Percentiles rank a stretch among this genome's conserved stretches.
phyloP scores from a whole-genome alignment of 768 basidiomycete genomes.

The Artomyces pyxidatus region DNA sequence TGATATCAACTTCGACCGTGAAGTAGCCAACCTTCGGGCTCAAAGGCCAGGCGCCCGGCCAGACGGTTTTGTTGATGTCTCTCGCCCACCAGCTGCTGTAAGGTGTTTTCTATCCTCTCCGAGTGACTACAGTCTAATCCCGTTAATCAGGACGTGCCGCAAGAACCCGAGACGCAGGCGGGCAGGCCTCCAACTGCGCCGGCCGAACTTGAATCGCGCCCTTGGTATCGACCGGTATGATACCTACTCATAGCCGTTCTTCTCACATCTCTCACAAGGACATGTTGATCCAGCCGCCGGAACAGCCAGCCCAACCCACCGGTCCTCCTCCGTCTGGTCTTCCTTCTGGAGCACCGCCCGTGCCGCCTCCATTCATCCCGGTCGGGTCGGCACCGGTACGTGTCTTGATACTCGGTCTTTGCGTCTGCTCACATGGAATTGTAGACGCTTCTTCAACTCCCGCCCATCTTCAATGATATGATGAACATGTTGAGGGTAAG shows the following conservation, averaged over 20 bases:
- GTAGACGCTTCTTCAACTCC: constrained; percentile 55
- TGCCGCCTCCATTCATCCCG: constrained; percentile 13
- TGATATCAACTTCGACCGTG: background rate
- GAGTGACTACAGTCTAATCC: no score
- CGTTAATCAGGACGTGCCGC: background rate
- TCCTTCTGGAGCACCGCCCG: background rate
- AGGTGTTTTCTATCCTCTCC: no score
- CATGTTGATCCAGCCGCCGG: no score
- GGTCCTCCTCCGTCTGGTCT: background rate
- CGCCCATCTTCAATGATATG: constrained; percentile 56
- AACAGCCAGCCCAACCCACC: no score
- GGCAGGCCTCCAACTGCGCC: background rate
- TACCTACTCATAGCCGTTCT: no score
- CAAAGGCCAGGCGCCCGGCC: background rate
- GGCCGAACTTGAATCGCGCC: background rate
- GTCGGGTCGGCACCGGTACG: constrained; percentile 42
- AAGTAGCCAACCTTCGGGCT: background rate
- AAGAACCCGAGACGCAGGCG: background rate
- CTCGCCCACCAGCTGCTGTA: background rate
- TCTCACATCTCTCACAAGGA: no score
- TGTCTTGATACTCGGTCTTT: constrained; percentile 8
- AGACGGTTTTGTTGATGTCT: background rate
- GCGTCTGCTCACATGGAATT: background rate
- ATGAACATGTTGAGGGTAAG: constrained; percentile 61
- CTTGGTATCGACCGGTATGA: background rate